Conservation (phyloP, 169 alveolate species). For the Cryptosporidium canis region DNA sequence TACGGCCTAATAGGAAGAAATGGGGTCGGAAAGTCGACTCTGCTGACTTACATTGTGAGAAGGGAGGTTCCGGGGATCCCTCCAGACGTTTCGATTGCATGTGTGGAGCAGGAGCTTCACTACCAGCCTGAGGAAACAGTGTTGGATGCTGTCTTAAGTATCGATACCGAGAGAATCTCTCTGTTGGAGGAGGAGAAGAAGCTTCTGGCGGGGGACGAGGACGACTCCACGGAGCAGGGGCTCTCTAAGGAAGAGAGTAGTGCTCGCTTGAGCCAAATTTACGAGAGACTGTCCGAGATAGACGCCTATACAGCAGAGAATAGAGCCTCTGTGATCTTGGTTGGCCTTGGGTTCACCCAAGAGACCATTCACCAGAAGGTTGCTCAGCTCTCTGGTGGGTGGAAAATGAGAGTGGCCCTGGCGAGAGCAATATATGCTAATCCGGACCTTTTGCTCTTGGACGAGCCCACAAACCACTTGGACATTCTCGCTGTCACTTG, state of each 20-base stretch:
- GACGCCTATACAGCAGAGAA: slow-evolving; percentile 93
- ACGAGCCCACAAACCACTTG: slow-evolving; percentile 94
- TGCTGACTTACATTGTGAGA: slow-evolving; percentile 92
- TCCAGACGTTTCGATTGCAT: slow-evolving; percentile 89
- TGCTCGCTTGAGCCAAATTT: slow-evolving; percentile 80
- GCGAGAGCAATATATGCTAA: slow-evolving; percentile 85
- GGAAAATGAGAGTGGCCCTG: slow-evolving; percentile 80
- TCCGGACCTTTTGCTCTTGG: slow-evolving; percentile 92
- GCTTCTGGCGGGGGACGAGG: slow-evolving; percentile 76
- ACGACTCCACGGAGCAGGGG: slow-evolving; percentile 76
- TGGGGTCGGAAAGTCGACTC: slow-evolving; percentile 97
- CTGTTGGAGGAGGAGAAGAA: slow-evolving; percentile 88
- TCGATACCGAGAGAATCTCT: slow-evolving; percentile 92
- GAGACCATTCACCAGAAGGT: slow-evolving; percentile 85
- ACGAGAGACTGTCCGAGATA: slow-evolving; percentile 88
- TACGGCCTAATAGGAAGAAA: slow-evolving; percentile 96
- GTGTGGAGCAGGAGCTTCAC: slow-evolving; percentile 93
- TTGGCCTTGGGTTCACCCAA: slow-evolving; percentile 93
- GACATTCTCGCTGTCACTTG: slow-evolving; percentile 95
- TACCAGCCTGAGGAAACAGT: slow-evolving; percentile 84
- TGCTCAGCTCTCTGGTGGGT: slow-evolving; percentile 89
- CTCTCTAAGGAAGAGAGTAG: slow-evolving; percentile 77
- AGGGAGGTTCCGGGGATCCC: slow-evolving; percentile 94
- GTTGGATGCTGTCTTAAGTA: slow-evolving; percentile 90
- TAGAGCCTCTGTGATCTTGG: slow-evolving; percentile 88